Conservation (phyloP, 306 rosid species). For the Rosa lucieae region DNA sequence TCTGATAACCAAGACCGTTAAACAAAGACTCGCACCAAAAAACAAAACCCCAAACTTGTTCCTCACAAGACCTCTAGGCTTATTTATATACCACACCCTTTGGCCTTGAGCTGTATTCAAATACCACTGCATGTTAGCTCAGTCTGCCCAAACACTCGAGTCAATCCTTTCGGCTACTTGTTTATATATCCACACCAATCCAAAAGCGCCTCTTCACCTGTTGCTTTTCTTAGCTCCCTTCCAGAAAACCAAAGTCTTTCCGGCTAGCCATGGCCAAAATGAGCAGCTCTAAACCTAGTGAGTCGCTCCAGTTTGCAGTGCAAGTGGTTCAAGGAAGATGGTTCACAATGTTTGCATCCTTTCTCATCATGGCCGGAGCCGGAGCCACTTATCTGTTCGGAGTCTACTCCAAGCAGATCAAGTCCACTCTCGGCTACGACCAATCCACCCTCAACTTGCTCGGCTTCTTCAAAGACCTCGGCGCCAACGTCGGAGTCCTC, state of each 20-base stretch:
- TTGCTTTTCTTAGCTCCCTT: neutral
- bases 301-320: neutral
- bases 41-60: neutral
- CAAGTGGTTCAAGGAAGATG: slow-evolving; percentile 42
- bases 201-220: neutral
- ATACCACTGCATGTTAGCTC: neutral
- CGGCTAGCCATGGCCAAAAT: neutral
- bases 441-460: slow-evolving; percentile 41
- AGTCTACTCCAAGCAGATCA: slow-evolving; percentile 44
- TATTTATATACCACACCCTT: neutral
- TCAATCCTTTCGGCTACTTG: neutral
- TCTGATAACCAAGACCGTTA: too few species aligned
- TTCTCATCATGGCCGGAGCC: slow-evolving; percentile 54
- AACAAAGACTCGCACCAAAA: neutral
- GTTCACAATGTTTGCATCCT: slow-evolving; percentile 51
- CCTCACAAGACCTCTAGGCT: neutral
- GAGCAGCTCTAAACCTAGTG: neutral
- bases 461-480: slow-evolving; percentile 51
- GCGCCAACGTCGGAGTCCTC: slow-evolving; percentile 46
- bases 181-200: neutral
- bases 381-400: slow-evolving; percentile 51
- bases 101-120: neutral
- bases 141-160: neutral
- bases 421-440: slow-evolving; percentile 48
- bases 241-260: neutral